Percentiles rank a stretch among this genome's conserved stretches.
Conservation (phyloP, 345 rosid genomes). For the Arabidopsis arenosa region DNA sequence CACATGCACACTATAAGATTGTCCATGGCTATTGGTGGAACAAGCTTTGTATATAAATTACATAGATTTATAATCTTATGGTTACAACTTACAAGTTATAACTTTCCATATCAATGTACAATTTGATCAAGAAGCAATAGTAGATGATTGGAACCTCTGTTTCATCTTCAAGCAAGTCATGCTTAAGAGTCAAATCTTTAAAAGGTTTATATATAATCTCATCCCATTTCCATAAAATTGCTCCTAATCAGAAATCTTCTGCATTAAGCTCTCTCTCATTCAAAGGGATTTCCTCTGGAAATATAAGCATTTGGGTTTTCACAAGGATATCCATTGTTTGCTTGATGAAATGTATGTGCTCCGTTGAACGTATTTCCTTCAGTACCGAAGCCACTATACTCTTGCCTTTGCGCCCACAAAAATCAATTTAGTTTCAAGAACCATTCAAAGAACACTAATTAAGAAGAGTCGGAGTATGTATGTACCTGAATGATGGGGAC, state of each 20-base stretch:
- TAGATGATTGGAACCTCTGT: slow-evolving; percentile 8
- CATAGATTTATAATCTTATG: neutral
- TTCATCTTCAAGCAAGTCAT: neutral
- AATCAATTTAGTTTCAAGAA: slow-evolving; percentile 12
- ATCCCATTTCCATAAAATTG: slow-evolving; percentile 13
- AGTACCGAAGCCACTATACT: slow-evolving; percentile 38
- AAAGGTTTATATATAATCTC: neutral
- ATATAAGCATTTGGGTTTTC: slow-evolving; percentile 47
- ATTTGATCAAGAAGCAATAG: slow-evolving; percentile 25
- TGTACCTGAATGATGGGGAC: slow-evolving; percentile 53
- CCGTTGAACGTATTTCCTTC: slow-evolving; percentile 38
- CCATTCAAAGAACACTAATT: neutral
- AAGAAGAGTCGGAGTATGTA: slow-evolving; percentile 1
- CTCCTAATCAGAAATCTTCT: neutral
- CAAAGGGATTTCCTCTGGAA: slow-evolving; percentile 70
- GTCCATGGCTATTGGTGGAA: neutral
- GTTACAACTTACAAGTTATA: slow-evolving; percentile 3
- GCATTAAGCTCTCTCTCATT: slow-evolving; percentile 39
- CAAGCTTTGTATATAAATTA: slow-evolving; percentile 2
- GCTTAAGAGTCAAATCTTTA: slow-evolving; percentile 9
- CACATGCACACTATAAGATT: neutral
- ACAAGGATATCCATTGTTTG: slow-evolving; percentile 45
- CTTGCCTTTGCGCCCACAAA: slow-evolving; percentile 47
- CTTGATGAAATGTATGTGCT: slow-evolving; percentile 39
- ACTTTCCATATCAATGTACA: neutral